Conservation (phyloP, 2,329 filamentous ascomycete genomes). For the Penicillium sp. region DNA sequence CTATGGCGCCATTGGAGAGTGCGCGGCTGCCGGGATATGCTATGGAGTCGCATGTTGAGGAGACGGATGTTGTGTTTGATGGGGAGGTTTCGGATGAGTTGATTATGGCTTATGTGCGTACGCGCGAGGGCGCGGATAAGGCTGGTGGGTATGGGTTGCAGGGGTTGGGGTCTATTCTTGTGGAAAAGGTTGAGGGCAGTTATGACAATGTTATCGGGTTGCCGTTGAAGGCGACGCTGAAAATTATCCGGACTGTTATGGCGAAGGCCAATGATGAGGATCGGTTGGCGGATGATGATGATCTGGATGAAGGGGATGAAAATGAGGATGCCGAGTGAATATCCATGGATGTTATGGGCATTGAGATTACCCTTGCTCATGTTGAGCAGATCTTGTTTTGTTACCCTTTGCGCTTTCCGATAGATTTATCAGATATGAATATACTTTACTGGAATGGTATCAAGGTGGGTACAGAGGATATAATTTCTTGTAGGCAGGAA, state of each 20-base stretch:
- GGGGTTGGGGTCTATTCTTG: constrained; percentile 76
- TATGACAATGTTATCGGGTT: constrained; percentile 94
- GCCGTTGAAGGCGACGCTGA: constrained; percentile 71
- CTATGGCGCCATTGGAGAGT: constrained; percentile 76
- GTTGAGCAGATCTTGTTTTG: background rate
- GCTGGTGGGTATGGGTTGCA: constrained; percentile 94
- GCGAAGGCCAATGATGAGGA: constrained; percentile 66
- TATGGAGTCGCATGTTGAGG: constrained; percentile 75
- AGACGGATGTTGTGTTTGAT: constrained; percentile 88
- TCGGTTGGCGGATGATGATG: constrained; percentile 41
- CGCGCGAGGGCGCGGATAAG: constrained; percentile 90
- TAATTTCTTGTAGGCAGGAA: constrained; percentile 13
- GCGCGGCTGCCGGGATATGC: constrained; percentile 80
- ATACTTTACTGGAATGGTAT: background rate
- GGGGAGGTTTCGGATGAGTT: constrained; percentile 71
- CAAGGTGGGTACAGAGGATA: constrained; percentile 10
- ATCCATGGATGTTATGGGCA: background rate
- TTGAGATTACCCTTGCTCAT: background rate
- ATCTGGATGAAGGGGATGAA: constrained; percentile 42
- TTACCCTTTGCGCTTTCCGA: constrained; percentile 2
- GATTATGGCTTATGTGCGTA: constrained; percentile 63
- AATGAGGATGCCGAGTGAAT: constrained; percentile 14
- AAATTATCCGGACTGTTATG: constrained; percentile 83
- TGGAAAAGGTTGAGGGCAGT: constrained; percentile 82
- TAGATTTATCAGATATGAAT: constrained; percentile 4